Evolutionary conservation across 2,329 filamentous ascomycete genomes (phyloP).

Genomic region (Penicillium freii): DNA sequence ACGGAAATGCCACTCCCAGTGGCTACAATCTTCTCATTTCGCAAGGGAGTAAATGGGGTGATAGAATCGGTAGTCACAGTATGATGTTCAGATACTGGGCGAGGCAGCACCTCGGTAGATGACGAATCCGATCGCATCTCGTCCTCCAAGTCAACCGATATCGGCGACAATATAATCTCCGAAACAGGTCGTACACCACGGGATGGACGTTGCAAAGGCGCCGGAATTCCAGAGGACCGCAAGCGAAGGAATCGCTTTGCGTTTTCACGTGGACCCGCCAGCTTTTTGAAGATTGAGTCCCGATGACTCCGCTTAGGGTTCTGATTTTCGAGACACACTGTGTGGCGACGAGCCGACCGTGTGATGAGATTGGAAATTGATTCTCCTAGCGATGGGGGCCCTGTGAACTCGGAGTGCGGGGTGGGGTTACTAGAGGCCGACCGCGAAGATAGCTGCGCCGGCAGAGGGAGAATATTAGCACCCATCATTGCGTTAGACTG

Average conservation of each 20-base stretch:
- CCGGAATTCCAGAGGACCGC: slow-evolving; percentile 31
- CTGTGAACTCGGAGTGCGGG: slow-evolving; percentile 19
- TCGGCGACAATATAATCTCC: slow-evolving; percentile 37
- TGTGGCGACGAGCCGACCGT: slow-evolving; percentile 27
- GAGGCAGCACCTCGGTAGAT: slow-evolving; percentile 25
- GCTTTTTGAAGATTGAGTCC: slow-evolving; percentile 37
- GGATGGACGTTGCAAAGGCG: slow-evolving; percentile 25
- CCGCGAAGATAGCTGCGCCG: slow-evolving; percentile 30
- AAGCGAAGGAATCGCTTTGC: slow-evolving; percentile 49
- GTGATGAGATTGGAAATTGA: slow-evolving; percentile 26
- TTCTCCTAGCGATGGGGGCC: slow-evolving; percentile 14
- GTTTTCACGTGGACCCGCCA: slow-evolving; percentile 48
- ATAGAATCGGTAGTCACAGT: slow-evolving; percentile 27
- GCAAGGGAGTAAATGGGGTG: slow-evolving; percentile 36
- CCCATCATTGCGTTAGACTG: slow-evolving; percentile 27
- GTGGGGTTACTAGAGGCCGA: slow-evolving; percentile 25
- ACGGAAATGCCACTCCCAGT: slow-evolving; percentile 50
- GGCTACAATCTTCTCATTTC: slow-evolving; percentile 49
- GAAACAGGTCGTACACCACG: slow-evolving; percentile 35
- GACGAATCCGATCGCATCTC: slow-evolving; percentile 32
- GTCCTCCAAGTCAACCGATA: slow-evolving; percentile 23
- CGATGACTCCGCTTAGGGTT: slow-evolving; percentile 29
- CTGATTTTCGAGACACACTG: slow-evolving; percentile 19
- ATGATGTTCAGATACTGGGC: slow-evolving; percentile 21
- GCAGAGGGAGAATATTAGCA: slow-evolving; percentile 28